Evolutionary conservation across 2,329 filamentous ascomycete species (phyloP), one percentile per base, ranked within the genome.

Genomic region (Sarocladium brachiariae): DNA sequence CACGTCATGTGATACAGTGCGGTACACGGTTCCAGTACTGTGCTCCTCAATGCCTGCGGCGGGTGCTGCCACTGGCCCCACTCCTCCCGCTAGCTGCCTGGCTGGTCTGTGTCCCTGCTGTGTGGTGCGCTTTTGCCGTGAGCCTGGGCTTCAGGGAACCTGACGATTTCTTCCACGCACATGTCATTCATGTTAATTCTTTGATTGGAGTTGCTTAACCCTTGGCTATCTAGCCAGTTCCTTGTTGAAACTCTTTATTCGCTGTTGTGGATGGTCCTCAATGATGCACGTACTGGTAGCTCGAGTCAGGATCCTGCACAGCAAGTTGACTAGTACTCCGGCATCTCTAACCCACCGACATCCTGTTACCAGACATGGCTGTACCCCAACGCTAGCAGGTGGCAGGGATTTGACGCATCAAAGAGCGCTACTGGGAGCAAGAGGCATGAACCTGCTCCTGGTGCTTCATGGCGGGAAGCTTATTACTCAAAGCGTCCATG

Each of bases 1-100:
- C 24, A 33, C n/a, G n/a, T 47, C 43, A 47, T 47, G 43, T 33
- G 43, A 33, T 33, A 47, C 43, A 4, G 43, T 47, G 43, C 25
- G 43, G 16, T 14, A 11, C 9, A 33, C n/a, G 5, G 24, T 47
- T 19, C n/a, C 25, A 10, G 39, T 18, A 47, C 43, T 47, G 43
- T 47, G 3, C n/a, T 31, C 8, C 11, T 16, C 24, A 47, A 13
- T 7, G 13, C 25, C 43, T n/a, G n/a, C n/a, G n/a, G n/a, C n/a
- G n/a, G n/a, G n/a, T n/a, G n/a, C n/a, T n/a, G n/a, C n/a, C n/a
- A n/a, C n/a, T 11, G 27, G 27, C 21, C 16, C 43, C 43, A 47
- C 43, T 18, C 16, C 4, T 47, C 25, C 24, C 43, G 27, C 25
- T 47, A 30, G 43, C 43, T n/a, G 25, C 33, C 43, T 13, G 7